Base-by-base conservation (phyloP, 2,329 filamentous ascomycete species). In the Didymellaceae sp. region DNA sequence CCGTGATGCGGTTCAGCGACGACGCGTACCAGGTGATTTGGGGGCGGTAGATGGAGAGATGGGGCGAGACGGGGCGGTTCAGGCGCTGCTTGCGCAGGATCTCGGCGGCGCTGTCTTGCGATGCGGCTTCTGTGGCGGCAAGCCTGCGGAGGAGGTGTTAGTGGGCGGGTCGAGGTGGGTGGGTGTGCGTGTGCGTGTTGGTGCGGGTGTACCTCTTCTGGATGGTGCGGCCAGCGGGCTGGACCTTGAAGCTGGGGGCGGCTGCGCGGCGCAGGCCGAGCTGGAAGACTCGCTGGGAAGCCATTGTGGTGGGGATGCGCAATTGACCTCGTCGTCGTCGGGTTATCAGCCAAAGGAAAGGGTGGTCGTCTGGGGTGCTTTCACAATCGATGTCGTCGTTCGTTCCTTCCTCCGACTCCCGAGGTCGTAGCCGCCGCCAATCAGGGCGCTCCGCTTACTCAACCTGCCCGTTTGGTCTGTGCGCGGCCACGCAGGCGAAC, bases 1-100 rank as follows among this genome's bases (percentile, higher is more conserved):
- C 92, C n/a, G 90, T 93, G 78, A 96, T 85, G 68, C 92, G 91
- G 79, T 91, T 89, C 76, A 90, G 82, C 50, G 80, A 85, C 63
- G 86, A 86, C 62, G 82, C 81, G 75, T 90, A 87, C 87, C 87
- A 96, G 65, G 90, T 94, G 77, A 97, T 89, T 75, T 90, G 86
- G 53, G 88, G 84, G 74, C 85, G 83, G 86, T 97, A 97, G 83
- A 95, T 92, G 68, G 78, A 74, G 57, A 97, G 84, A 73, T 97
- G 91, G 46, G 92, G 92, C 35, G 90, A 83, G 65, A 96, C 82
- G 71, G 92, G 92, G 43, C 92, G 92, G 68, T 82, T 77, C 47
- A 87, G 82, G 67, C 92, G 92, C 80, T 97, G 92, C 69, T 85
- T 79, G 67, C 83, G 86, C 71, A 97, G 90, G 76, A 96, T 84